phyloP scores from a whole-genome alignment of 352 stramenopile species.

The Thalassiosira hispida region DNA sequence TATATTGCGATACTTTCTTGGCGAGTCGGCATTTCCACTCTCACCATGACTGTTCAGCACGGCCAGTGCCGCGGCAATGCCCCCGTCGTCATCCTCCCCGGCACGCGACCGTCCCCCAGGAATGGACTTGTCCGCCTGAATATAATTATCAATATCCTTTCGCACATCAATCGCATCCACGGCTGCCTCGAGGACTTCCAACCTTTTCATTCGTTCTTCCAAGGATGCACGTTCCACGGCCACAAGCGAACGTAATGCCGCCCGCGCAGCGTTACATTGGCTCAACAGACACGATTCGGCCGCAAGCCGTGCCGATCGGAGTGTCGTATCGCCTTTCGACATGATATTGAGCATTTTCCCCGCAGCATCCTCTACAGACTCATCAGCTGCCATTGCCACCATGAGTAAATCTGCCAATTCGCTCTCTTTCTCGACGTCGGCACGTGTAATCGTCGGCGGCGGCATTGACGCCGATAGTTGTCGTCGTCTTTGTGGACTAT shows the following conservation, averaged over 20 bases:
- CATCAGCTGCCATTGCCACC: constrained; percentile 61
- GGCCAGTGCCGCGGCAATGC: constrained; percentile 72
- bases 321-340: constrained; percentile 63
- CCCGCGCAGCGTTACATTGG: constrained; percentile 60
- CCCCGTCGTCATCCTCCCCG: constrained; percentile 76
- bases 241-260: constrained; percentile 57
- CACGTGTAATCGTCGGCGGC: constrained; percentile 31
- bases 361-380: constrained; percentile 66
- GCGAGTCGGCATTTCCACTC: constrained; percentile 20
- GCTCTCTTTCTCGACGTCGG: constrained; percentile 62
- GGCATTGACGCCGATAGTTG: neutral
- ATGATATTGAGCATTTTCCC: constrained; percentile 63
- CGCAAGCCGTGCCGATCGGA: constrained; percentile 60
- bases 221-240: constrained; percentile 59
- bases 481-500: neutral
- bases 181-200: constrained; percentile 62
- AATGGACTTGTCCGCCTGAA: constrained; percentile 57
- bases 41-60: constrained; percentile 67
- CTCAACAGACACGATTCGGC: constrained; percentile 70
- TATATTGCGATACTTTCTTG: constrained; percentile 17
- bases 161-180: constrained; percentile 68
- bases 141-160: constrained; percentile 72
- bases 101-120: constrained; percentile 42
- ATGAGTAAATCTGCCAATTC: constrained; percentile 54
- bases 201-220: constrained; percentile 52